Base-by-base conservation (phyloP, 345 rosid species). In the Pugionium dolabratum region DNA sequence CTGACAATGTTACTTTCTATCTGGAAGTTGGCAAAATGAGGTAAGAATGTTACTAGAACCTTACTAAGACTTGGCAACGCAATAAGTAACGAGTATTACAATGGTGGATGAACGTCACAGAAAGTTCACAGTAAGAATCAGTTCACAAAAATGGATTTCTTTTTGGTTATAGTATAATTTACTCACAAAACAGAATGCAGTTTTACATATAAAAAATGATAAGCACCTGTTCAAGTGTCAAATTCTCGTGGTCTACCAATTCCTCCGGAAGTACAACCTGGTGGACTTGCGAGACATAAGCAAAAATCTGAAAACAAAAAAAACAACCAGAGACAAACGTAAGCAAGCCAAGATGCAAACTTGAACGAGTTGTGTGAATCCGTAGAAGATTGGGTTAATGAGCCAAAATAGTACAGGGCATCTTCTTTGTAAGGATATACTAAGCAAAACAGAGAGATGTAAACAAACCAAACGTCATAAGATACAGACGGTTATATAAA, bases 261-360 rank as follows among this genome's bases (percentile, higher is more conserved):
- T 75, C 91, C 61, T 90, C 93, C 26, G 95, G 97, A 68, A 94
- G 91, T 64, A 81, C 70, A 71, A 94, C 89, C 40, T 87, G 70
- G 79, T 89, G 95, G 59, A 80, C 96, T 86, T 87, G 96, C 5
- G 97, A 94, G 68, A 94, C 99, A 78, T 86, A 94, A 27, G 96
- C 95, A 82, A 94, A 79, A 74, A 94, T 79, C 97, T 90, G 82
- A 64, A 80, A 54, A 54, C 44, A 50, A 36, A 39, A 36, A 39
- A 5, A 52, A 48, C 18, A 7, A 3, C 69, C 7, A 39, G 5
- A 64, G n/a, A 44, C 36, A 59, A 36, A 3, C 36, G 1, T 44
- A 58, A 59, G 40, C 9, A 47, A 47, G 30, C 56, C 37, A 6
- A 28, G 41, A 70, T 46, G 53, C 41, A 58, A 34, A 50, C 2